Base-by-base conservation (phyloP, 2,329 filamentous ascomycete genomes). In the Juglanconis oblonga region DNA sequence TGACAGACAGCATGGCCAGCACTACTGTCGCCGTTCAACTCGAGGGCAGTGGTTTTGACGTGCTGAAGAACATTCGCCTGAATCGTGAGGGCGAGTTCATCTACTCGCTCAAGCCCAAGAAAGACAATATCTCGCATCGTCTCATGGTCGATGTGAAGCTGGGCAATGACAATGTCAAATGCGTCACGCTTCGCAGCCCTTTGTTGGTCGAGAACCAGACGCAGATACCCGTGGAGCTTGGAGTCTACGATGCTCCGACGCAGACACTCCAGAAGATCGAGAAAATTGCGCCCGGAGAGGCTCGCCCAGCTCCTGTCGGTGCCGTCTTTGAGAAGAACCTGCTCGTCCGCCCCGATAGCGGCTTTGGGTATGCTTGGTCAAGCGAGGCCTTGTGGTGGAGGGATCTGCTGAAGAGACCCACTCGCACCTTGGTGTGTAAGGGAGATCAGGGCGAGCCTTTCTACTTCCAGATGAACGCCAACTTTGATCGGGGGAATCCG, bases 361-460 rank as follows among this genome's bases (percentile, higher is more conserved):
- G 95, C 4, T 99, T 99, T 69, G 95, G 95, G 1, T 99, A 97
- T 71, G 87, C 90, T 61, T 99, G 95, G 95, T 97, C 92, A 3
- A 88, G 87, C 52, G 92, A 98, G 70, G 86, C 87, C 45, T 76
- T 99, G 9, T 95, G 92, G 82, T 99, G 95, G 95, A 92, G 87
- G 72, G 95, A 98, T 67, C 77, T 99, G 49, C 78, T 98, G 56
- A 91, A 91, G 71, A 81, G 87, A 56, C 92, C 93, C 11, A 96
- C 92, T 0, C 87, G 89, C 66, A 96, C 94, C 1, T 83, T 99
- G 66, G 90, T 91, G 29, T 99, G 95, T 75, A 88, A 89, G 67
- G 92, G 92, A 13, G 94, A 97, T 67, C 87, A 87, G 64, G 90
- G 89, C 49, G 90, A 96, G 49, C 91, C 92, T 0, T 99, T 99